These are phyloP conservation scores for Pseudogymnoascus sp. DNA, from an alignment of 2,329 filamentous ascomycete genomes.

Conservation along the genomic window DNA sequence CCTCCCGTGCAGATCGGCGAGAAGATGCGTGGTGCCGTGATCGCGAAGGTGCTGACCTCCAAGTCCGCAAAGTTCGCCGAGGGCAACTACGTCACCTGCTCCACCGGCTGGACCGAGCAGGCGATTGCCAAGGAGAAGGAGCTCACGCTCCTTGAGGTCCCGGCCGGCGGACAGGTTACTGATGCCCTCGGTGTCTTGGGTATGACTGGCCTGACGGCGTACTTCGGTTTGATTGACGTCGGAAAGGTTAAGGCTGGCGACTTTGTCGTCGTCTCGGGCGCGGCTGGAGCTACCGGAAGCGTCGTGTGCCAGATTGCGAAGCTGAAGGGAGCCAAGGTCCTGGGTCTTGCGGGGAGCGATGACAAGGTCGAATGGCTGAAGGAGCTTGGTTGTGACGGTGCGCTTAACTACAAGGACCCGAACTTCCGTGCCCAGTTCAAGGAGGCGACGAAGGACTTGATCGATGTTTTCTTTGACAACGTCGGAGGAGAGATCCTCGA, in stretches of 20 bases:
- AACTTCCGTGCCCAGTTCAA: conserved; percentile 53
- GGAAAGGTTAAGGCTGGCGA: conserved; percentile 60
- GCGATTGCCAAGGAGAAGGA: conserved; percentile 47
- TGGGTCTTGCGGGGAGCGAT: conserved; percentile 57
- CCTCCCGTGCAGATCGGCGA: conserved; percentile 60
- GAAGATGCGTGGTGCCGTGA: conserved; percentile 55
- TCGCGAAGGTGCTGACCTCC: conserved; percentile 53
- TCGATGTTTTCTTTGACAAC: conserved; percentile 68
- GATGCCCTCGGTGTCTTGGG: conserved; percentile 54
- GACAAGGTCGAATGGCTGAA: conserved; percentile 61
- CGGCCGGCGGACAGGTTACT: conserved; percentile 37
- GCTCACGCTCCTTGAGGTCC: conserved; percentile 34
- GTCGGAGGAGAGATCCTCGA: conserved; percentile 63
- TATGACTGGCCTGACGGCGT: conserved; percentile 49
- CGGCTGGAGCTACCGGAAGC: conserved; percentile 69
- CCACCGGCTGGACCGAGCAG: conserved; percentile 58
- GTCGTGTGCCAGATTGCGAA: conserved; percentile 73
- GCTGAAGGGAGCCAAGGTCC: conserved; percentile 51
- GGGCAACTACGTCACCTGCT: conserved; percentile 48
- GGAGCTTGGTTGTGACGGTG: conserved; percentile 58
- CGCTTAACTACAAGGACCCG: conserved; percentile 59
- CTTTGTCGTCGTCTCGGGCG: conserved; percentile 68
- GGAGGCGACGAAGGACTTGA: conserved; percentile 49
- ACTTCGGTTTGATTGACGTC: conserved; percentile 63
- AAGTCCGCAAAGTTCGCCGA: conserved; percentile 45